Evolutionary conservation across 495 filamentous ascomycete species (phyloP).

Genomic region (Penicillium nucicola): DNA sequence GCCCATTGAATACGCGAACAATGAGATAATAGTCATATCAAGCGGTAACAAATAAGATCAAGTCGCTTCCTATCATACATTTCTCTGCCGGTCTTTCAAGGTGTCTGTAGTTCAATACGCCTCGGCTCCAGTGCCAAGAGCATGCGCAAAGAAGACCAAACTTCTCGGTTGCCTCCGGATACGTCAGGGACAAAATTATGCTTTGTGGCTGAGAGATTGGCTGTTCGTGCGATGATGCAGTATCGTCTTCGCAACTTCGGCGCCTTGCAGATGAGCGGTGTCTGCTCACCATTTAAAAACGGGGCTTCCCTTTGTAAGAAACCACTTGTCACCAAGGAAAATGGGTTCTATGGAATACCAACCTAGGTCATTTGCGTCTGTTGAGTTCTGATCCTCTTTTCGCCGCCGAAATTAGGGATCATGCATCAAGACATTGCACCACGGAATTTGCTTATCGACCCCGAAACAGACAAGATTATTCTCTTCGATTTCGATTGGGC

Average conservation of each 20-base stretch:
- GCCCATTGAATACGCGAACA: too few species aligned
- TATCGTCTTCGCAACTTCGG: background rate
- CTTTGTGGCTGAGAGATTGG: background rate
- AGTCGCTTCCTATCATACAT: too few species aligned
- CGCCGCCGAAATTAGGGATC: background rate
- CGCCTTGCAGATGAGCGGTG: background rate
- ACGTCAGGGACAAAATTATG: constrained; percentile 1
- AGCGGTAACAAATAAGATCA: too few species aligned
- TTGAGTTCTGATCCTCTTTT: background rate
- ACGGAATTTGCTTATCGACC: too few species aligned
- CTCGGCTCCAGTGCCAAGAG: background rate
- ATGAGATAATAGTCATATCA: too few species aligned
- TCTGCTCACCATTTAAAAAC: background rate
- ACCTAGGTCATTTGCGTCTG: background rate
- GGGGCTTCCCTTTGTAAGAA: background rate
- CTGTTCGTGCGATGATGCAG: background rate
- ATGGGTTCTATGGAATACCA: background rate
- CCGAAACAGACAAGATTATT: too few species aligned
- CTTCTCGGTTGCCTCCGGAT: constrained; percentile 1
- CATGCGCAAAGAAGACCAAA: constrained; percentile 1
- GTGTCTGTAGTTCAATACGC: background rate
- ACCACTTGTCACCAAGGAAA: background rate
- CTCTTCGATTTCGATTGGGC: too few species aligned
- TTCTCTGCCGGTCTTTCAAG: background rate
- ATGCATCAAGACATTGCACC: too few species aligned